A percentile compares a stretch with the other conserved stretches of the same genome.
Conservation (phyloP, 768 basidiomycete genomes). For the Psilocybe tampanensis region DNA sequence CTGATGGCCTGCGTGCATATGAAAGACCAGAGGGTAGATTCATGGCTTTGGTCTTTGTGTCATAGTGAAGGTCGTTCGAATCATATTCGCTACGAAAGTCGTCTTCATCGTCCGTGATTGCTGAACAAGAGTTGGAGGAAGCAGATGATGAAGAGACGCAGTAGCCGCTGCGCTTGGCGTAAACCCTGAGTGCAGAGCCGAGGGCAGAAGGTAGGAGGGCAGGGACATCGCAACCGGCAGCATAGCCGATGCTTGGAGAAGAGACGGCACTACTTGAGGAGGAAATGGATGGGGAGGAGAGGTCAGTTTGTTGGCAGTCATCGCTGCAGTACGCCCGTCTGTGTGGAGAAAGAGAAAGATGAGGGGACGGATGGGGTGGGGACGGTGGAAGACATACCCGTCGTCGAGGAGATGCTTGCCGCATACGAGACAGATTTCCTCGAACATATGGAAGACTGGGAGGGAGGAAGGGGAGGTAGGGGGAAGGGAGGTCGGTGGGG, state of each 20-base stretch:
- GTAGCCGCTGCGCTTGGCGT: conserved; percentile 47
- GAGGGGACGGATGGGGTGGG: conserved; percentile 10
- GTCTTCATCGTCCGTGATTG: conserved; percentile 66
- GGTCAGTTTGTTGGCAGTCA: conserved; percentile 63
- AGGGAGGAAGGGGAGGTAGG: background rate
- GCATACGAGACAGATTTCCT: conserved; percentile 77
- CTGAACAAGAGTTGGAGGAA: conserved; percentile 63
- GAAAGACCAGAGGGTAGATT: conserved; percentile 50
- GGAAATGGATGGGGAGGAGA: conserved; percentile 67
- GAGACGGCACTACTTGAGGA: conserved; percentile 69
- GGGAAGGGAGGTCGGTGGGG: conserved; percentile 17
- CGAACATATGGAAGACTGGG: conserved; percentile 55
- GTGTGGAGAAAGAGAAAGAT: conserved; percentile 14
- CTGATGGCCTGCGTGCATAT: conserved; percentile 71
- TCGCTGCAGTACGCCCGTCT: conserved; percentile 75
- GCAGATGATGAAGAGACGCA: conserved; percentile 65
- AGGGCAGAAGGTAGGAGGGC: conserved; percentile 68
- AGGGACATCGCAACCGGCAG: conserved; percentile 62
- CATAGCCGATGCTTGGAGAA: conserved; percentile 61
- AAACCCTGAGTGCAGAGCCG: conserved; percentile 52
- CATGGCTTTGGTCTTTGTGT: conserved; percentile 46
- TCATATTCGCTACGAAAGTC: conserved; percentile 41
- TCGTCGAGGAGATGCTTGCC: conserved; percentile 65
- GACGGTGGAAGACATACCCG: conserved; percentile 50
- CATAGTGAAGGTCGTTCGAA: conserved; percentile 39